Base-by-base conservation (phyloP, 1,284 basidiomycete genomes). In the Violaceomyces palustris region DNA sequence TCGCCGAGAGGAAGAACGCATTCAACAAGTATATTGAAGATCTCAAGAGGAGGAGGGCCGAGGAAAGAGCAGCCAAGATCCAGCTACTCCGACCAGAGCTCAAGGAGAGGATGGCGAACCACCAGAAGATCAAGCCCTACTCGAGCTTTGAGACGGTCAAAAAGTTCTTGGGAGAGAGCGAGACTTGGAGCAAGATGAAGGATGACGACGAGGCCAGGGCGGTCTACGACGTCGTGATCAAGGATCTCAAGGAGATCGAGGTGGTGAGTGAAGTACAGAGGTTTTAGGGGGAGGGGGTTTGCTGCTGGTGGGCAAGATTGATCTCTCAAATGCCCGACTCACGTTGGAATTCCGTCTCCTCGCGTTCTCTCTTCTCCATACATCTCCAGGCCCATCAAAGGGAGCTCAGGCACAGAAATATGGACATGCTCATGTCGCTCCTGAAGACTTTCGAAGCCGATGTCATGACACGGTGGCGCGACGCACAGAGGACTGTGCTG, bases 1-100 rank as follows among this genome's bases (percentile, higher is more conserved):
- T 97, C 39, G 87, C 89, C 3, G 90, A 98, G 76, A 92, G 93
- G 77, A 97, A 96, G 76, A 79, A 83, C 35, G 84, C 85, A 35
- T 99, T 74, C 46, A 61, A 69, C 48, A 72, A 71, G 50, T 74
- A 75, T 50, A 52, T 75, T 17, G 62, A 64, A n/a, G 59, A 67
- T 28, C 57, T 65, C 12, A 43, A 55, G 15, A 36, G 42, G 18
- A 37, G 55, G 28, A 67, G 73, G 28, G 58, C 56, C 4, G 48
- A 58, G 14, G 58, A 56, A 33, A 31, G 50, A 2, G 42, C 43
- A 8, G 53, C 44, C 15, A 38, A 59, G 27, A 35, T 49, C 18
- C 58, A 59, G 9, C n/a, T 41, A 42, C 46, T 72, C 31, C 51
- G 56, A 10, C 68, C 70, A 4, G 21, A 37, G 3, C 53, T 58